phyloP scores from a whole-genome alignment of 2,329 filamentous ascomycete species.

The Rhinocladiella mackenziei region DNA sequence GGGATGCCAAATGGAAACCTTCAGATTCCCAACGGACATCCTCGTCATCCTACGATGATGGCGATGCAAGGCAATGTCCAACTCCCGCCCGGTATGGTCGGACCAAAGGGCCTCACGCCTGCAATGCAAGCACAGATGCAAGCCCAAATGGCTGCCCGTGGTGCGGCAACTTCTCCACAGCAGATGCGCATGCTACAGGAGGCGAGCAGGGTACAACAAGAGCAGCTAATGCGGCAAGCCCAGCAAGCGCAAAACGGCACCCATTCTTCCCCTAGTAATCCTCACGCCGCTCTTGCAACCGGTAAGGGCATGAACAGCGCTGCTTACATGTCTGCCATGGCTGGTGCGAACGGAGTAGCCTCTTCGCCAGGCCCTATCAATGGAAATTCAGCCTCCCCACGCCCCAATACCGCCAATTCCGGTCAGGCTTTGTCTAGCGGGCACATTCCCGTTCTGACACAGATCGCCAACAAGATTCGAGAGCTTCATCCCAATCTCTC shows the following conservation, averaged over 20 bases:
- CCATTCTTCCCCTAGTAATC: slow-evolving; percentile 46
- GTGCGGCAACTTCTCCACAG: slow-evolving; percentile 40
- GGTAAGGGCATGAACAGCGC: slow-evolving; percentile 42
- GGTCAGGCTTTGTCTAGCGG: slow-evolving; percentile 51
- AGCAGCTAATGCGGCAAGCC: slow-evolving; percentile 34
- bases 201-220: slow-evolving; percentile 44
- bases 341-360: slow-evolving; percentile 40
- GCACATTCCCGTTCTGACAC: slow-evolving; percentile 53
- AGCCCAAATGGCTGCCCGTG: slow-evolving; percentile 50
- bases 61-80: slow-evolving; percentile 42
- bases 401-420: slow-evolving; percentile 38
- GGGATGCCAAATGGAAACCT: slow-evolving; percentile 38
- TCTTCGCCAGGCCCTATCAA: slow-evolving; percentile 42
- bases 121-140: slow-evolving; percentile 69
- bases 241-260: slow-evolving; percentile 41
- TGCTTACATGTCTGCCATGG: slow-evolving; percentile 44
- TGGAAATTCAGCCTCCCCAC: slow-evolving; percentile 41
- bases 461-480: slow-evolving; percentile 51
- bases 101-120: slow-evolving; percentile 52
- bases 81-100: slow-evolving; percentile 53
- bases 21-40: slow-evolving; percentile 35
- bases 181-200: slow-evolving; percentile 47
- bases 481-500: slow-evolving; percentile 49
- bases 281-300: slow-evolving; percentile 35
- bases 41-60: slow-evolving; percentile 40